Base-by-base conservation (phyloP, 352 stramenopile species). In the Phytophthora cactorum region DNA sequence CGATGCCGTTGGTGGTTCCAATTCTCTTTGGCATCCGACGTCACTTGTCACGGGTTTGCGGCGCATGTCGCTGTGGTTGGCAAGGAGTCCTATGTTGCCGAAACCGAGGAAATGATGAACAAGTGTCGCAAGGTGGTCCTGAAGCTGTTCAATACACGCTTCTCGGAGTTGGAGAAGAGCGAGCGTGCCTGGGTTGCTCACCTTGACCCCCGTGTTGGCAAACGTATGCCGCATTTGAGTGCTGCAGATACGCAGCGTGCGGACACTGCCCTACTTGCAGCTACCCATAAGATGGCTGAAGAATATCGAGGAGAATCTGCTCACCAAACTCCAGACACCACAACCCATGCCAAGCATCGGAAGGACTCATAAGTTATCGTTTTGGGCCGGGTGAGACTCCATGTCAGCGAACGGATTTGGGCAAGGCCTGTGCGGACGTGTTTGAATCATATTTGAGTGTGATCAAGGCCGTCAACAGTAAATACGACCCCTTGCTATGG, bases 101-200 rank as follows among this genome's bases (percentile, higher is more conserved):
- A 70, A 38, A 64, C 53, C 10, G 14, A 43, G 4, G 2, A 60
- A 7, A 70, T 59, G 47, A 70, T 70, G 62, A 57, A 70, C n/a
- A 49, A 70, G 1, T 70, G 53, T 15, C 36, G 53, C 3, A 15
- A 9, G 12, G 11, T 51, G 27, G 47, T 55, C 1, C 22, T 50
- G 27, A 38, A 43, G 25, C 29, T 64, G 28, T 70, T 54, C 22
- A 43, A 64, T 25, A 1, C 38, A 3, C 53, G 54, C 27, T 66
- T 64, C 34, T 10, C 25, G 9, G n/a, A 12, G 11, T 3, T 65
- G 14, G 9, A 51, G 49, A 52, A 29, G 1, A 69, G 41, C 31
- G 39, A 69, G 25, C 14, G 59, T 0, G 6, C 11, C 10, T 69
- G 46, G 44, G 46, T 68, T 12, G 34, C 34, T 39, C 11, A 39